Evolutionary conservation across 768 basidiomycete genomes (phyloP).

Genomic region (Collybiopsis luxurians): DNA sequence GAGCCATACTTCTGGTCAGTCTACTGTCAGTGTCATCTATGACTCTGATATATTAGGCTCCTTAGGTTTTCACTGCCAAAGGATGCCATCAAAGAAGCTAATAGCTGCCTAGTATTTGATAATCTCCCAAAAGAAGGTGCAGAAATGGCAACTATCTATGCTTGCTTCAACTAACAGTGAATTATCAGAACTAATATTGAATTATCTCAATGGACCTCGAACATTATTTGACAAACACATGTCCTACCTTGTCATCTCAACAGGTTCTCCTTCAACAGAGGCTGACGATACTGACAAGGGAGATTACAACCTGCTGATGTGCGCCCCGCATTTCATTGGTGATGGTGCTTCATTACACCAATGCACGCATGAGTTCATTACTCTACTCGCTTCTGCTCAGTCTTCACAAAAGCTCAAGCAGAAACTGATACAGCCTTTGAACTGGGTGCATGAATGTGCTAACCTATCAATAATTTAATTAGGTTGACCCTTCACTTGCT

Average conservation of each 20-base stretch:
- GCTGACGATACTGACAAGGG: constrained; percentile 7
- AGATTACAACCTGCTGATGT: constrained; percentile 47
- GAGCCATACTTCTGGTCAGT: too few relatives aligned
- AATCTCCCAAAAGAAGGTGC: too few relatives aligned
- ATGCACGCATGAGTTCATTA: constrained; percentile 62
- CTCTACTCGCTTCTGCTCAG: constrained; percentile 27
- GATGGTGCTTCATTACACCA: constrained; percentile 68
- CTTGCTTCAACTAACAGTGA: too few relatives aligned
- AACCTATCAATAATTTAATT: not conserved
- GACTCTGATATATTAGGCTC: not conserved
- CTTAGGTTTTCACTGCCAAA: constrained; percentile 41
- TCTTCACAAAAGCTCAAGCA: constrained; percentile 19
- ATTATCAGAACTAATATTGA: too few relatives aligned
- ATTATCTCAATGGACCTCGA: constrained; percentile 62
- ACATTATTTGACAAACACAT: constrained; percentile 49
- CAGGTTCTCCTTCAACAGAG: not conserved
- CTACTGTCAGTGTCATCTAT: not conserved
- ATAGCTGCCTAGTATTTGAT: too few relatives aligned
- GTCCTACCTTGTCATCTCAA: constrained; percentile 42
- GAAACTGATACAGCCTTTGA: constrained; percentile 12
- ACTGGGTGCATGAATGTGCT: constrained; percentile 18
- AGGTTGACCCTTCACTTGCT: not conserved
- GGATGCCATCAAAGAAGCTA: too few relatives aligned
- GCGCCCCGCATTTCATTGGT: constrained; percentile 63
- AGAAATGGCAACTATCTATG: too few relatives aligned